Conservation (phyloP, 441 rosid genomes). For the Corymbia citriodora region DNA sequence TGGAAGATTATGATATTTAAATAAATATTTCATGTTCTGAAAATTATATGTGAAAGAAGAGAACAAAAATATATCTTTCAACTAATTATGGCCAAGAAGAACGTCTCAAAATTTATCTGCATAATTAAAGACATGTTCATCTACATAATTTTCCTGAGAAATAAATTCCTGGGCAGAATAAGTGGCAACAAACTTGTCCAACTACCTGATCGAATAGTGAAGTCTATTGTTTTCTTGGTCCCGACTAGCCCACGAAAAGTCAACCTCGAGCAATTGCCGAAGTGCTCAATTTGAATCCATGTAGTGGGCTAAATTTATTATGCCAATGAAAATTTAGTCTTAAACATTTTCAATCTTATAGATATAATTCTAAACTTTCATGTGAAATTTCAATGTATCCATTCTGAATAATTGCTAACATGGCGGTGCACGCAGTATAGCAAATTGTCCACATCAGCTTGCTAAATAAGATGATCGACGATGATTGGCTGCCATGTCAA, state of each 20-base stretch:
- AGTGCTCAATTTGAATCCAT: neutral
- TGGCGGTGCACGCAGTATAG: neutral
- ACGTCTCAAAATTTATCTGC: neutral
- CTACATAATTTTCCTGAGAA: neutral
- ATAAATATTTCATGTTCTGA: neutral
- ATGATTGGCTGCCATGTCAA: neutral
- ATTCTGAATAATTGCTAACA: too few species aligned
- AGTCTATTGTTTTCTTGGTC: neutral
- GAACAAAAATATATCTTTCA: neutral
- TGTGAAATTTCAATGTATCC: neutral
- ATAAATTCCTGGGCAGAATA: neutral
- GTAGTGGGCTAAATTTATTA: neutral
- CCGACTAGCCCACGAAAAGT: neutral
- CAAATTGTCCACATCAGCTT: neutral
- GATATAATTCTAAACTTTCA: rapidly evolving
- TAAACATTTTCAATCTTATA: neutral
- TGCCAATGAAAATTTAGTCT: neutral
- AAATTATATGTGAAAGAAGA: neutral
- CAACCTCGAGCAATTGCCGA: neutral
- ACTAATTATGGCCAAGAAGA: neutral
- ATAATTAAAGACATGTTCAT: neutral
- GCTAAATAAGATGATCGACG: neutral
- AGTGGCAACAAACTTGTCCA: neutral
- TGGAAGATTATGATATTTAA: neutral
- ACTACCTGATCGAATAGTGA: neutral